phyloP scores from a whole-genome alignment of 192 early-diverging fungal species.

The Backusella macrospora region DNA sequence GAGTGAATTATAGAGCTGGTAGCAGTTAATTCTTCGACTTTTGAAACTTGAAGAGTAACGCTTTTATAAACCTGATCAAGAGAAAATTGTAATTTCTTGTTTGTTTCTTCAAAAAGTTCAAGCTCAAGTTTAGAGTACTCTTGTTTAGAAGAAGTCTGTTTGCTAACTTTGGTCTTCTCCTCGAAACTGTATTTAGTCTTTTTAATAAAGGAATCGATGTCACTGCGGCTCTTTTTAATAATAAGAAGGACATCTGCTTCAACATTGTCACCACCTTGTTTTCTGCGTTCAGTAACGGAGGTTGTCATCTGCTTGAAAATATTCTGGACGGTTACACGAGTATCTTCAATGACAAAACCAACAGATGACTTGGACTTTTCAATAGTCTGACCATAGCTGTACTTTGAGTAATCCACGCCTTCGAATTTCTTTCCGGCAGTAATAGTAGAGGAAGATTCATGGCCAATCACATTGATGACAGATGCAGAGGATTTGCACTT shows the following conservation, averaged over 20 bases:
- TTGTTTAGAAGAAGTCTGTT: background rate
- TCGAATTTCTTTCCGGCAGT: constrained; percentile 1
- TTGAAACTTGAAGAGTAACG: background rate
- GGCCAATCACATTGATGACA: background rate
- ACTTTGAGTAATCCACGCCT: constrained; percentile 5
- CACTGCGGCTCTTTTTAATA: background rate
- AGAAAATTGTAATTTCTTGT: background rate
- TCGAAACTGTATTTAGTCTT: background rate
- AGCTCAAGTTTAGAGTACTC: background rate
- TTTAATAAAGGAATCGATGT: background rate
- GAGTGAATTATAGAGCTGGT: background rate
- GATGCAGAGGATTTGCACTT: background rate
- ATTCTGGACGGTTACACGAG: background rate
- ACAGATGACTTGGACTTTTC: background rate
- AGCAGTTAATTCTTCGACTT: background rate
- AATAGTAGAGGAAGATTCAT: background rate
- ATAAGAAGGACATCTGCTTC: constrained; percentile 7
- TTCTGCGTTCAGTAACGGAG: background rate
- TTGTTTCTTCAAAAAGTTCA: background rate
- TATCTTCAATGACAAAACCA: constrained; percentile 13
- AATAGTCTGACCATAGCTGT: background rate
- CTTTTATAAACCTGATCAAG: background rate
- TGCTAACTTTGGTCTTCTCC: background rate
- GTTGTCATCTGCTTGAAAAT: constrained; percentile 1
- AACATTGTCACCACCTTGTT: constrained; percentile 21